A percentile compares a stretch with the other conserved stretches of the same genome.
Evolutionary conservation across 805 yeast species (phyloP).

Genomic region (Starmerella vaccinii): DNA sequence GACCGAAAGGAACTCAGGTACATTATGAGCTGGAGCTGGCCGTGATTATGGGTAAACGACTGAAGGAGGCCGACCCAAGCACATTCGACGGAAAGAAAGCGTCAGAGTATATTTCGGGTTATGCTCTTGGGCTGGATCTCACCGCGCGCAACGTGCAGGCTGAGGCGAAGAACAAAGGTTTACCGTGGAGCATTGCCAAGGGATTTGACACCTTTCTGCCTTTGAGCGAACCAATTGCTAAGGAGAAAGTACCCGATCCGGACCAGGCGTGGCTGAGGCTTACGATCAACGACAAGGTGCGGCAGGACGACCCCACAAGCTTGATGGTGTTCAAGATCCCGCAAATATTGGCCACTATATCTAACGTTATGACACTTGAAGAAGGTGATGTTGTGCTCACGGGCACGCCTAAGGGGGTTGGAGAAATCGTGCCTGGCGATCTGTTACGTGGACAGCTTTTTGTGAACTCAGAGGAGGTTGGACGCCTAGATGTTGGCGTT

Average conservation of each 20-base stretch:
- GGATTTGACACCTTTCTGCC: conserved; percentile 97
- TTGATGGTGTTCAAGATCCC: conserved; percentile 86
- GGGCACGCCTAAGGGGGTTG: conserved; percentile 98
- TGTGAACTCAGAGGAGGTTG: conserved; percentile 47
- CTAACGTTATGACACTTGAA: conserved; percentile 80
- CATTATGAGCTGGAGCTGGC: conserved; percentile 96
- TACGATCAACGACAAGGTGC: conserved; percentile 56
- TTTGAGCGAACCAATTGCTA: conserved; percentile 61
- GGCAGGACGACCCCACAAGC: conserved; percentile 62
- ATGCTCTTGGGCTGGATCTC: conserved; percentile 82
- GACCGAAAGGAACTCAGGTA: conserved; percentile 69
- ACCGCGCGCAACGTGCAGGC: conserved; percentile 95
- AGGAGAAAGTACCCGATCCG: conserved; percentile 57
- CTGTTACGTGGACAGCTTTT: conserved; percentile 51
- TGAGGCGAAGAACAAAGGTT: conserved; percentile 83
- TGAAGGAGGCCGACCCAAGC: conserved; percentile 50
- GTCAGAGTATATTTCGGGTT: conserved; percentile 69
- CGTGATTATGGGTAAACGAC: conserved; percentile 51
- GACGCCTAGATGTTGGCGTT: conserved; percentile 42
- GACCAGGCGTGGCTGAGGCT: conserved; percentile 55
- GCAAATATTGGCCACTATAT: conserved; percentile 65
- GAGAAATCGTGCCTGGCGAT: conserved; percentile 72
- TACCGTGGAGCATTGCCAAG: conserved; percentile 94
- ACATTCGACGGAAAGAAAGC: conserved; percentile 57
- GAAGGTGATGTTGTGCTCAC: conserved; percentile 87